Base-by-base conservation (phyloP, 306 rosid species). In the Pueraria montana region DNA sequence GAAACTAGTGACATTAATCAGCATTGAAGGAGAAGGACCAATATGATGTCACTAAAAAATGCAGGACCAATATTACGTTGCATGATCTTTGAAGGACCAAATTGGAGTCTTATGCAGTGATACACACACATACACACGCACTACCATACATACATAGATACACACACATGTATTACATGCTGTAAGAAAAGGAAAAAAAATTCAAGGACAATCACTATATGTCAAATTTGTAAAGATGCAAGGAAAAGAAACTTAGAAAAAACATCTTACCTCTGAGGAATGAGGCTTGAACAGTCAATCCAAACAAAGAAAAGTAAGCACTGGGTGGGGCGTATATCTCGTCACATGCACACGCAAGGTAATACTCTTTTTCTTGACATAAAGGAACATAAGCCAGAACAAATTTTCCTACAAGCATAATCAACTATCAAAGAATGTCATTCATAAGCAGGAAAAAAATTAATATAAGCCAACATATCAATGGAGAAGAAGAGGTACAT, bases 291-390 rank as follows among this genome's bases (percentile, higher is more conserved):
- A 96, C 99, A 3, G 93, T 89, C 84, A 96, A 89, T 63, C 99
- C 99, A 78, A 92, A 91, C 85, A 93, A 79, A 72, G 98, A 92
- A 89, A 93, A 85, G 79, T 91, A 92, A 67, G 98, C 98, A 89
- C 98, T 90, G 20, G 99, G 96, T 78, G 98, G 99, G 53, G 92
- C 91, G 74, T 91, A 96, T 87, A 92, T 93, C 86, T 96, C 98
- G 42, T 93, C 96, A 80, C 98, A 96, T 10, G 97, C 98, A 90
- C 92, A 90, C 0, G 99, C 99, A 46, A 96, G 91, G 90, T 92
- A 96, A 89, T 96, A 96, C 76, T 96, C 99, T 77, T 96, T 92
- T 87, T 96, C 98, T 72, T 78, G 89, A 74, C 97, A 90, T 76
- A 89, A 78, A 76, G 98, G 99, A 80, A 88, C 84, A 66, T 79